Base-by-base conservation (phyloP, 345 rosid genomes). In the Litchi chinensis region DNA sequence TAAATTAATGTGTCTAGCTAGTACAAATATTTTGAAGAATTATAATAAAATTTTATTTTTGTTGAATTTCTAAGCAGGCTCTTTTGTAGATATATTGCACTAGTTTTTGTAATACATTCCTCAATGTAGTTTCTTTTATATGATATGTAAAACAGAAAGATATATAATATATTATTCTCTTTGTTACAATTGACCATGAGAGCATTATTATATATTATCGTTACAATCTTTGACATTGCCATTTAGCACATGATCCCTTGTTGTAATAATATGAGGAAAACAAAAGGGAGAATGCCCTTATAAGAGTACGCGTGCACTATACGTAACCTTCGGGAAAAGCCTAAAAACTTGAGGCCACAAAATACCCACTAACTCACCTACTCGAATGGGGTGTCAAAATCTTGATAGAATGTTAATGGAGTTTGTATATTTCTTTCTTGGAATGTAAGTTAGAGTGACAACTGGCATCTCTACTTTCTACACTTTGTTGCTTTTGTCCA, bases 371-470 rank as follows among this genome's bases (percentile, higher is more conserved):
- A 76, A 21, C 72, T 65, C 68, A 43, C 74, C 63, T 15, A 64
- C 76, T 50, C 76, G 67, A 24, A 26, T 44, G 44, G 10, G 19
- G 28, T 41, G 65, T 62, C 68, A 22, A 43, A 59, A 76, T 32
- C 70, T 19, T 37, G 40, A 12, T 46, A 28, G 65, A 75, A 41
- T 41, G 41, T 10, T 80, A 64, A 68, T 80, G 83, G 79, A 10
- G 28, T 18, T 22, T 39, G 28, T 46, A 2, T 46, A 8, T 11
- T 50, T 62, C 57, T 77, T 73, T 5, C 84, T 77, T 77, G 39
- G 9, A 77, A 77, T 73, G 39, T 73, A 77, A 66, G 75, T 46
- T 68, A 32, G 22, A 1, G 22, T 60, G 78, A 77, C 80, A 77
- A 48, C 26, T 77, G 84, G 65, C 76, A 18, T 41, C 50, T 50